Evolutionary conservation across 169 alveolate genomes (phyloP).

Genomic region (Theileria sp.): DNA sequence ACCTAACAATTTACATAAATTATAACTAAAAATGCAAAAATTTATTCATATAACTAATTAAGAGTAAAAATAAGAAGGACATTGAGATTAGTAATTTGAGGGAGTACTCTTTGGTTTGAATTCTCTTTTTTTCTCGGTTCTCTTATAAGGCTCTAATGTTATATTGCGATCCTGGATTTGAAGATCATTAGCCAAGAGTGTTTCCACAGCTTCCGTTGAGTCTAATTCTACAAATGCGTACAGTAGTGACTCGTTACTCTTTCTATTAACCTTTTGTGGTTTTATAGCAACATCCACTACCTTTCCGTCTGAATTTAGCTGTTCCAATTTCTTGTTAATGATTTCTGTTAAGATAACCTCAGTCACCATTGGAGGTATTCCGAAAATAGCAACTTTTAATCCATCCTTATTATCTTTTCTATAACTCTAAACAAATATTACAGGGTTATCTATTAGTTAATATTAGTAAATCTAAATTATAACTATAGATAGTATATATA

Average conservation of each 20-base stretch:
- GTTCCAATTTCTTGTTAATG: conserved; percentile 27
- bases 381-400: conserved; percentile 35
- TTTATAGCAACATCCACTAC: conserved; percentile 25
- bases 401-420: conserved; percentile 30
- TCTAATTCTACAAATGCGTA: conserved; percentile 48
- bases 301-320: conserved; percentile 17
- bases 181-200: conserved; percentile 28
- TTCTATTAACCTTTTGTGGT: neutral
- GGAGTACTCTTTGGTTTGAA: neutral
- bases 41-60: too few species aligned
- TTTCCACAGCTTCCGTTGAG: conserved; percentile 37
- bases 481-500: neutral
- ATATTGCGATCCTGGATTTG: conserved; percentile 24
- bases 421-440: neutral
- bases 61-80: neutral
- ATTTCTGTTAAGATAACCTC: conserved; percentile 31
- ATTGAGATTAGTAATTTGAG: neutral
- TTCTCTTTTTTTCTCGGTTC: conserved; percentile 27
- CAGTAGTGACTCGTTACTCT: conserved; percentile 29
- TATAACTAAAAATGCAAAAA: too few species aligned
- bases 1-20: neutral
- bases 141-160: conserved; percentile 38
- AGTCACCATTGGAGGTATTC: conserved; percentile 49
- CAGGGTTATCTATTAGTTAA: too few species aligned
- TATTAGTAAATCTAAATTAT: too few species aligned